These are phyloP conservation scores for Linderniella brevidens DNA, from an alignment of 257 asterid genomes.

Conservation along the genomic window DNA sequence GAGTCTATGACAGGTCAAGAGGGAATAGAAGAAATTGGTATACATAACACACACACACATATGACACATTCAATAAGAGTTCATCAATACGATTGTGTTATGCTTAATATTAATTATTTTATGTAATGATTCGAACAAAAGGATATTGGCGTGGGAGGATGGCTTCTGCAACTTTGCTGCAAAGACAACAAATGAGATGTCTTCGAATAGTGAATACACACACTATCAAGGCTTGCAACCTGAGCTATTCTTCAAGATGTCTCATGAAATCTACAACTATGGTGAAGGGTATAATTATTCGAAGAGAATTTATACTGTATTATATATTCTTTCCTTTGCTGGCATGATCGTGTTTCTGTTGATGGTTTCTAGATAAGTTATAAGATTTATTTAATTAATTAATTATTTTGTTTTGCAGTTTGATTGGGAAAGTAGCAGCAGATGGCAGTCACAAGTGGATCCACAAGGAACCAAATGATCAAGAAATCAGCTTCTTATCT, in stretches of 20 bases:
- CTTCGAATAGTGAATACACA: conserved; percentile 9
- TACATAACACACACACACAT: neutral
- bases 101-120: no score
- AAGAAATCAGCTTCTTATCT: conserved; percentile 89
- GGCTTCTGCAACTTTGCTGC: conserved; percentile 98
- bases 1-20: conserved; percentile 89
- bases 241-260: conserved; percentile 96
- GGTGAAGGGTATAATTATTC: conserved; percentile 68
- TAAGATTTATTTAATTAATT: neutral
- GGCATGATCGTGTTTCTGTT: neutral
- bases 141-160: conserved; percentile 99
- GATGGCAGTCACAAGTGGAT: conserved; percentile 98
- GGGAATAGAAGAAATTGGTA: conserved; percentile 97
- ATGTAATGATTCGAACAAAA: conserved; percentile 5
- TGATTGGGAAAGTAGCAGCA: conserved; percentile 97
- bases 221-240: conserved; percentile 79
- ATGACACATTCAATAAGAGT: no score
- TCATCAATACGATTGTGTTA: no score
- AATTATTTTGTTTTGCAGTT: conserved; percentile 19
- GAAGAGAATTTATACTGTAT: no score
- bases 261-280: conserved; percentile 97
- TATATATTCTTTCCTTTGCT: no score
- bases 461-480: conserved; percentile 83
- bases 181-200: conserved; percentile 10
- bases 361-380: neutral